Conservation (phyloP, 2,329 filamentous ascomycete genomes). For the Colletotrichum tropicale region DNA sequence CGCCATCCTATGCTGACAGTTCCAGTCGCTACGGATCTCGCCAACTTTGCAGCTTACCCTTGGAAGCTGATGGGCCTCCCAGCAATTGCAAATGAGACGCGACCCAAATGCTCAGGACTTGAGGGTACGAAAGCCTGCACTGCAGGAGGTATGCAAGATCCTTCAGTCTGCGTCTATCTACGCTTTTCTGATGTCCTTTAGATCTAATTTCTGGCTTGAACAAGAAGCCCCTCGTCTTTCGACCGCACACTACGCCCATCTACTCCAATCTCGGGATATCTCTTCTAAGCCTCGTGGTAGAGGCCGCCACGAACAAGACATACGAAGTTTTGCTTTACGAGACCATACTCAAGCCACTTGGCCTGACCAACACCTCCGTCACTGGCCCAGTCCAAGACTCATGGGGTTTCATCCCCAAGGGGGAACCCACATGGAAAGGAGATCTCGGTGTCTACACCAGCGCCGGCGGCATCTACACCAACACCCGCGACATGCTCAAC, state of each 20-base stretch:
- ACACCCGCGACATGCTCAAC: constrained; percentile 43
- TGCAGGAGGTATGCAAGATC: neutral
- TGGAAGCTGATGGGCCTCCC: constrained; percentile 13
- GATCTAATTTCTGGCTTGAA: constrained; percentile 23
- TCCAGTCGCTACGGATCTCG: constrained; percentile 12
- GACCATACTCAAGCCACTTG: constrained; percentile 44
- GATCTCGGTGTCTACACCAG: constrained; percentile 39
- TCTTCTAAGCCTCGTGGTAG: constrained; percentile 25
- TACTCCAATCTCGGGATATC: constrained; percentile 27
- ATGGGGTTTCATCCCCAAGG: constrained; percentile 38
- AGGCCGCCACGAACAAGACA: constrained; percentile 22
- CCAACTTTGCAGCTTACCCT: neutral
- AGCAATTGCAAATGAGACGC: neutral
- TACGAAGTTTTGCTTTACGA: constrained; percentile 33
- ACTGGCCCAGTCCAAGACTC: constrained; percentile 31
- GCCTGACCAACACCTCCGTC: constrained; percentile 44
- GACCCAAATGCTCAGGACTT: constrained; percentile 19
- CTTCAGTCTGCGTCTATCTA: neutral
- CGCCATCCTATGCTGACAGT: neutral
- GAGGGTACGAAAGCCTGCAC: constrained; percentile 9
- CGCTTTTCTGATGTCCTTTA: neutral
- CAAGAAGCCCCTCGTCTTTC: constrained; percentile 19
- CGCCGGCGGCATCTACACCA: constrained; percentile 48
- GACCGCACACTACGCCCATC: constrained; percentile 20
- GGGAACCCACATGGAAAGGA: constrained; percentile 38